Percentiles rank a stretch among this genome's conserved stretches.
These are phyloP conservation scores for Daldinia bambusicola DNA, from an alignment of 495 filamentous ascomycete species.

Conservation along the genomic window DNA sequence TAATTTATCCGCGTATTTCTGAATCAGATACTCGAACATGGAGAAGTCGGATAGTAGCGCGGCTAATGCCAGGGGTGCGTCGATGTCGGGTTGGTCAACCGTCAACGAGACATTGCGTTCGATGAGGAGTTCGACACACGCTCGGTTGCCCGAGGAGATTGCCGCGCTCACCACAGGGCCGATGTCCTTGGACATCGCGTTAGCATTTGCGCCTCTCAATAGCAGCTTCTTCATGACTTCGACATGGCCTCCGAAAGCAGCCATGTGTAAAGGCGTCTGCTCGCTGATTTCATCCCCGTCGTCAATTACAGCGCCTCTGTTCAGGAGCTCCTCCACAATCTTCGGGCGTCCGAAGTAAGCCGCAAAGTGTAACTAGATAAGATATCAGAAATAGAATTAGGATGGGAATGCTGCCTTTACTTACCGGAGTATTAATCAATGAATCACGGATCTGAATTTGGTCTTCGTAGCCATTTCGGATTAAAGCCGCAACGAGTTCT, in stretches of 20 bases:
- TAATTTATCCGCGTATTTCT: slow-evolving; percentile 43
- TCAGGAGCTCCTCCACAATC: slow-evolving; percentile 50
- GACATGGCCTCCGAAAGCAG: slow-evolving; percentile 47
- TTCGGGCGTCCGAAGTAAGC: slow-evolving; percentile 49
- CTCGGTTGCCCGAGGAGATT: slow-evolving; percentile 48
- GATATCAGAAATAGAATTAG: background rate
- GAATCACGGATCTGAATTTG: slow-evolving; percentile 46
- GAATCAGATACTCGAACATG: slow-evolving; percentile 49
- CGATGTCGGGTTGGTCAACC: slow-evolving; percentile 38
- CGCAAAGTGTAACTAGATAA: slow-evolving; percentile 47
- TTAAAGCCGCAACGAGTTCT: slow-evolving; percentile 46
- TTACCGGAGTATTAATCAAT: slow-evolving; percentile 42
- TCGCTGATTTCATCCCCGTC: slow-evolving; percentile 43
- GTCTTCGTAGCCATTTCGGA: slow-evolving; percentile 45
- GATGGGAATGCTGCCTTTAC: background rate
- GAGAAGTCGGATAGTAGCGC: slow-evolving; percentile 45
- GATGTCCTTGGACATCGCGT: slow-evolving; percentile 45
- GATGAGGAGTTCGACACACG: slow-evolving; percentile 49
- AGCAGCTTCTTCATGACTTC: slow-evolving; percentile 51
- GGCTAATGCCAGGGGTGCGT: slow-evolving; percentile 45
- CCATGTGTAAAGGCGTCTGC: slow-evolving; percentile 52
- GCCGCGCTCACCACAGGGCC: slow-evolving; percentile 51
- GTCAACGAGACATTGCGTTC: slow-evolving; percentile 46
- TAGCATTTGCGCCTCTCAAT: slow-evolving; percentile 45
- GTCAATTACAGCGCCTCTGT: slow-evolving; percentile 48